Evolutionary conservation across 495 filamentous ascomycete species (phyloP).

Genomic region (Lophiostoma macrostomum): DNA sequence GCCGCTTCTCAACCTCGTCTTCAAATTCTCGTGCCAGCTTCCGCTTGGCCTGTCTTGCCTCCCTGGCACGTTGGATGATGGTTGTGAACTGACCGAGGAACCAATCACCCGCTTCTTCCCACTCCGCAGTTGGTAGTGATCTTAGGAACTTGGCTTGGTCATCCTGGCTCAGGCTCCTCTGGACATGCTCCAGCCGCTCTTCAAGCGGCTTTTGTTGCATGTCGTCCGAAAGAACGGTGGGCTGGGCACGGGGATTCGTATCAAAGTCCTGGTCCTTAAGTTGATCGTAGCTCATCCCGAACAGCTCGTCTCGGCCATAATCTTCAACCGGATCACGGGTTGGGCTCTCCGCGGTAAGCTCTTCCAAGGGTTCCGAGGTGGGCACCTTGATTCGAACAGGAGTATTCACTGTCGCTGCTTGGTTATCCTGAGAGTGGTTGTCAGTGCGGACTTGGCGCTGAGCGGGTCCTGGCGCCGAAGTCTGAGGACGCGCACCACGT

Average conservation of each 20-base stretch:
- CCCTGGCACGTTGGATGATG: slow-evolving; percentile 61
- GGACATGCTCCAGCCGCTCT: slow-evolving; percentile 29
- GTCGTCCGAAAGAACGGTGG: slow-evolving; percentile 14
- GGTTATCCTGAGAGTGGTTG: too few species aligned
- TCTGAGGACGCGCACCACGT: too few species aligned
- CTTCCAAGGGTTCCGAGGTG: too few species aligned
- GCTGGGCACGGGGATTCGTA: slow-evolving; percentile 1
- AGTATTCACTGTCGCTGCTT: too few species aligned
- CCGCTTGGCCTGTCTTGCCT: slow-evolving; percentile 63
- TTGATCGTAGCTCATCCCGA: slow-evolving; percentile 51
- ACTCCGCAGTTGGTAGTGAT: slow-evolving; percentile 64
- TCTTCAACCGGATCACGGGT: slow-evolving; percentile 38
- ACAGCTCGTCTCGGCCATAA: slow-evolving; percentile 52
- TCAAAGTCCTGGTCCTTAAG: slow-evolving; percentile 53
- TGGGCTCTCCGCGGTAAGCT: not conserved
- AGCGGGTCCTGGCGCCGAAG: too few species aligned
- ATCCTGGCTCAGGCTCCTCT: slow-evolving; percentile 23
- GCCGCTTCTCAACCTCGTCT: slow-evolving; percentile 56
- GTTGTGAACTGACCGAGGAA: slow-evolving; percentile 66
- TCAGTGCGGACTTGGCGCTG: too few species aligned
- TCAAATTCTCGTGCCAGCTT: slow-evolving; percentile 65
- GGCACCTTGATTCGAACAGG: too few species aligned
- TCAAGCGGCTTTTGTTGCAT: slow-evolving; percentile 27
- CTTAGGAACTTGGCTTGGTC: slow-evolving; percentile 63
- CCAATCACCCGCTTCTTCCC: slow-evolving; percentile 81